Percentiles rank a stretch among this genome's conserved stretches.
These are phyloP conservation scores for Bimuria novae-zelandiae DNA, from an alignment of 2,329 filamentous ascomycete species.

Conservation along the genomic window DNA sequence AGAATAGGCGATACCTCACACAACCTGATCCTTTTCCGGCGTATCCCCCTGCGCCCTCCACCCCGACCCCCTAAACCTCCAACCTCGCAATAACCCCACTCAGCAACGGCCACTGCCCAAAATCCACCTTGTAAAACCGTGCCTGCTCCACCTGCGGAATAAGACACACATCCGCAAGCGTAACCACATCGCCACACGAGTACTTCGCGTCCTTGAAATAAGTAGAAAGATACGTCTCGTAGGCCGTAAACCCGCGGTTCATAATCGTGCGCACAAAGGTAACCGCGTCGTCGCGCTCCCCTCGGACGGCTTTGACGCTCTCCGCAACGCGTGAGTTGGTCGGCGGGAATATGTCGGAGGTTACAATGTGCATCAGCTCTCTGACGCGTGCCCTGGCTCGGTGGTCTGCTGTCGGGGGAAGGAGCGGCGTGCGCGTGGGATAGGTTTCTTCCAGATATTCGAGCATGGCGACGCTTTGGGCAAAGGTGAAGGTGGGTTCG, in stretches of 20 bases:
- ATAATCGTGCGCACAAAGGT: slow-evolving; percentile 44
- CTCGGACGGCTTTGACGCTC: slow-evolving; percentile 52
- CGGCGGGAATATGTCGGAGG: slow-evolving; percentile 63
- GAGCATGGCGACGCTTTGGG: slow-evolving; percentile 60
- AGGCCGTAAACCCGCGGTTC: slow-evolving; percentile 59
- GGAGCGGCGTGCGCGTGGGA: slow-evolving; percentile 48
- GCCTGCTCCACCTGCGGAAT: slow-evolving; percentile 64
- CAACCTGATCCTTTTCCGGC: slow-evolving; percentile 51
- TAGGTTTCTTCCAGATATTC: slow-evolving; percentile 65
- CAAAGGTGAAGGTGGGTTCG: slow-evolving; percentile 46
- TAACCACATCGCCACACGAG: slow-evolving; percentile 61
- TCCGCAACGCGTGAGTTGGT: slow-evolving; percentile 62
- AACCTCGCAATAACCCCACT: slow-evolving; percentile 53
- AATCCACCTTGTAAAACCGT: slow-evolving; percentile 58
- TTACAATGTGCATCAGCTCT: slow-evolving; percentile 59
- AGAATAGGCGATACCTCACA: no score
- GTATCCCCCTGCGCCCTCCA: slow-evolving; percentile 54
- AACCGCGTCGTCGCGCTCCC: slow-evolving; percentile 9
- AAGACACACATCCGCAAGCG: slow-evolving; percentile 63
- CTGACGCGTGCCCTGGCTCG: slow-evolving; percentile 56
- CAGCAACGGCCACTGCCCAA: slow-evolving; percentile 56
- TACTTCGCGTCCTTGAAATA: slow-evolving; percentile 52
- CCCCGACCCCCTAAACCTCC: slow-evolving; percentile 56
- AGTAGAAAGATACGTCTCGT: slow-evolving; percentile 52
- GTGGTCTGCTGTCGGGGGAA: slow-evolving; percentile 51